Evolutionary conservation across 345 rosid species (phyloP), one percentile per base, ranked within the genome.

Genomic region (Brassica cretica): DNA sequence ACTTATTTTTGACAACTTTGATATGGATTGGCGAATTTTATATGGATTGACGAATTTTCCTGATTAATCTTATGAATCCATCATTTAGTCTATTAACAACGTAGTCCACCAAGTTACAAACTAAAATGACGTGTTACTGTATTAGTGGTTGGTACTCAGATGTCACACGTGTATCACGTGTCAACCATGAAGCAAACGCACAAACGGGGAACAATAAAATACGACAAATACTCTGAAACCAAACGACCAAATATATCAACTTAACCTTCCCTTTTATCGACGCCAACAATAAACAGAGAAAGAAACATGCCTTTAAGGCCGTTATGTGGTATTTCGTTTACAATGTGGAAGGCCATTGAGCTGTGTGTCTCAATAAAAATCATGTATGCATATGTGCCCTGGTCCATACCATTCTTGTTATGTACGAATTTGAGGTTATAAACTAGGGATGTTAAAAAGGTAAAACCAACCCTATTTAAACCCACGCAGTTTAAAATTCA

Each of bases 151-250:
- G 68, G 59, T 62, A 44, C 39, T 9, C 21, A 18, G 41, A 24
- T 14, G 55, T 8, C 37, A 51, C 66, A 75, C 66, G 66, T 75
- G 58, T 15, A 37, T 55, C 58, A 66, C 65, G 58, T 35, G 68
- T 3, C 46, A 25, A 61, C 19, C 49, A 30, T 64, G 70, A 64
- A 64, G 33, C 35, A n/a, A 49, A 32, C 2, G 33, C 33, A 12
- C 24, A 49, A 29, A 73, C 53, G 18, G 49, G 1, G n/a, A 63
- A 29, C 29, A 62, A 21, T 4, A 6, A 18, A 19, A 12, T 53
- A 73, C 56, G 3, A 72, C 15, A 64, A 18, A 46, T 7, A 14
- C 16, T 64, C 24, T 9, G 6, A n/a, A 64, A 51, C 8, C 51
- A 44, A 64, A 32, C 30, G 30, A 27, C 30, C 30, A 27, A 27